Percentiles rank a stretch among this genome's conserved stretches.
These are phyloP conservation scores for Chrysophaeum taylorii DNA, from an alignment of 352 stramenopile species.

Conservation along the genomic window DNA sequence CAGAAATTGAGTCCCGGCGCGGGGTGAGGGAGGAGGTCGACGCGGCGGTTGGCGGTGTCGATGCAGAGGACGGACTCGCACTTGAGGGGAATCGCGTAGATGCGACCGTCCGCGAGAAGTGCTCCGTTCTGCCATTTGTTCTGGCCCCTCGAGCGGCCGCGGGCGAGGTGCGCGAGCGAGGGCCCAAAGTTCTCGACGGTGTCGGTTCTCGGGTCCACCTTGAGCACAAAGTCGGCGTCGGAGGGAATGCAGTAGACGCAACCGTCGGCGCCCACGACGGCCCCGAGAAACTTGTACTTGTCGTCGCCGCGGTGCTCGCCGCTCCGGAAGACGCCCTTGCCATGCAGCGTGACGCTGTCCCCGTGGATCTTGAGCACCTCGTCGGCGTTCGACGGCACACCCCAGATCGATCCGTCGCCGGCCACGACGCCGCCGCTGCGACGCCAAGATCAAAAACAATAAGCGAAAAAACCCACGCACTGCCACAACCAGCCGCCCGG, in stretches of 20 bases:
- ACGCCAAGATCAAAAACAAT: too few relatives aligned
- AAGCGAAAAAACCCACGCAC: neutral
- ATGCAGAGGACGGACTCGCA: conserved; percentile 43
- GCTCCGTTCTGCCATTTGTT: conserved; percentile 55
- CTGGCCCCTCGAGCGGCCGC: neutral
- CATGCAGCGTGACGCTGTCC: neutral
- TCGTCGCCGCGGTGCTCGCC: conserved; percentile 44
- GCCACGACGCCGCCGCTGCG: conserved; percentile 36
- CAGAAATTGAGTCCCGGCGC: conserved; percentile 43
- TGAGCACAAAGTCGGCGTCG: conserved; percentile 41
- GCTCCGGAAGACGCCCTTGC: conserved; percentile 25
- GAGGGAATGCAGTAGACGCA: conserved; percentile 48
- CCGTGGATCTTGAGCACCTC: neutral
- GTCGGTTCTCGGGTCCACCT: conserved; percentile 31
- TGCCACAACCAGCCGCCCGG: conserved; percentile 21
- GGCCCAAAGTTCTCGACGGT: neutral
- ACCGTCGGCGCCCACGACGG: conserved; percentile 30
- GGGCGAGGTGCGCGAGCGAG: neutral
- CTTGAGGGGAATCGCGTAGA: conserved; percentile 49
- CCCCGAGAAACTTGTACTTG: conserved; percentile 57
- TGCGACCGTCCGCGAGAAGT: conserved; percentile 36
- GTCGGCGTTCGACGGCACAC: conserved; percentile 16
- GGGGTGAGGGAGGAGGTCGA: conserved; percentile 33
- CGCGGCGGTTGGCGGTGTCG: conserved; percentile 6
- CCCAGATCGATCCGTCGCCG: conserved; percentile 42